Conservation (phyloP, 441 rosid genomes). For the Hura crepitans region DNA sequence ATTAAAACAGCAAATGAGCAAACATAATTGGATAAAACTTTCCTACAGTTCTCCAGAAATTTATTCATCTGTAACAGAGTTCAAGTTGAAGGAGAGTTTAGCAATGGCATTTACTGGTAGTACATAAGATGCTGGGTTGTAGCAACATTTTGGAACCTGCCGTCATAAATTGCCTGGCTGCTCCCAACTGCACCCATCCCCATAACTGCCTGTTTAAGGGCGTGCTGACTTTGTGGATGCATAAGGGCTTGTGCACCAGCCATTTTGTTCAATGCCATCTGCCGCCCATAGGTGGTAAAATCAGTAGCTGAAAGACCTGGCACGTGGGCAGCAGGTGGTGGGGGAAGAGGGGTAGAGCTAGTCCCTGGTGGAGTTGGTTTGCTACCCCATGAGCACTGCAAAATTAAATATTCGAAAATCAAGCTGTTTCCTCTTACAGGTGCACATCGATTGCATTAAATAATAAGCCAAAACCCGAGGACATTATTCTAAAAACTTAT, state of each 20-base stretch:
- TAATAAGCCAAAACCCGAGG: not conserved
- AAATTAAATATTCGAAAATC: constrained; percentile 7
- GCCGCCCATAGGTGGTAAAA: constrained; percentile 52
- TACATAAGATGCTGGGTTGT: constrained; percentile 74
- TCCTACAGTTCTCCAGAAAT: constrained; percentile 10
- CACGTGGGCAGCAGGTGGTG: constrained; percentile 43
- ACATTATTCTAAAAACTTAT: not conserved
- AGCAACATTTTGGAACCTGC: constrained; percentile 56
- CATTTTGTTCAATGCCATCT: constrained; percentile 58
- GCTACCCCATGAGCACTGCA: constrained; percentile 90
- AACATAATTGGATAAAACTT: not conserved
- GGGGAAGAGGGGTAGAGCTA: constrained; percentile 65
- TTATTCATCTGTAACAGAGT: constrained; percentile 24
- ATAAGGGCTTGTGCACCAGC: constrained; percentile 49
- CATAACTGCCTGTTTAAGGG: constrained; percentile 59
- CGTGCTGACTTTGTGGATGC: constrained; percentile 66
- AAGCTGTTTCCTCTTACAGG: not conserved
- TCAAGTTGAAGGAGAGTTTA: constrained; percentile 9
- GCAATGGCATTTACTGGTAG: constrained; percentile 38
- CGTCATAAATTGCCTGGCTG: constrained; percentile 60
- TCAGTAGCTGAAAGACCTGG: constrained; percentile 50
- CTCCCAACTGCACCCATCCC: constrained; percentile 55
- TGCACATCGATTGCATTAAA: not conserved
- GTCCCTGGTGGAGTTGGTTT: constrained; percentile 79
- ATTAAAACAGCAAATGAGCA: no score